A percentile compares a stretch with the other conserved stretches of the same genome.
Conservation (phyloP, 257 asterid species). For the Phtheirospermum japonicum region DNA sequence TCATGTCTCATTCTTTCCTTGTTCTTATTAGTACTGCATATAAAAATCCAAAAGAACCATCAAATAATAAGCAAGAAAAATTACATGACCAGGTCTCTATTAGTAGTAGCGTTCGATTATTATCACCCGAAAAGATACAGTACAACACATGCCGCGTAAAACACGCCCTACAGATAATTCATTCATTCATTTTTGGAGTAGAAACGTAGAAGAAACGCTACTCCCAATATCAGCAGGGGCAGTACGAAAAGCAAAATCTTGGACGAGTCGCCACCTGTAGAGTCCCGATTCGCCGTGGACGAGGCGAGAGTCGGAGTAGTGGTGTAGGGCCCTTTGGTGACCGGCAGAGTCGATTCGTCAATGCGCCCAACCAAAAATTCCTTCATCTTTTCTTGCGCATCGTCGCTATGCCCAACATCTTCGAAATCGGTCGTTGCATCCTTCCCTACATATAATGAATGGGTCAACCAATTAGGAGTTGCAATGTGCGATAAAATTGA, state of each 20-base stretch:
- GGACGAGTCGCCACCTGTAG: constrained; percentile 26
- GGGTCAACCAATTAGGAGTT: not conserved
- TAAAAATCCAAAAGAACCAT: no score
- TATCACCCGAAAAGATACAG: not conserved
- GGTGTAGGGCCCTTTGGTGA: not conserved
- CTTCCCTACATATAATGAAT: constrained; percentile 37
- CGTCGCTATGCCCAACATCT: constrained; percentile 61
- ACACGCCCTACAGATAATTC: no score
- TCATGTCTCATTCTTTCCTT: no score
- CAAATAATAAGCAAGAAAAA: no score
- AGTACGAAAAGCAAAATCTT: constrained; percentile 40
- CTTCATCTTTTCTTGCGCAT: constrained; percentile 44
- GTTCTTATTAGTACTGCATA: no score
- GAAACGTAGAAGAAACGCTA: constrained; percentile 44
- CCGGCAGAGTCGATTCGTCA: constrained; percentile 50
- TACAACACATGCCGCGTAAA: not conserved
- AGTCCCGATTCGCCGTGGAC: constrained; percentile 20
- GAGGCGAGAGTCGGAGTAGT: constrained; percentile 13
- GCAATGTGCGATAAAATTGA: not conserved
- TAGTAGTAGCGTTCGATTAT: not conserved
- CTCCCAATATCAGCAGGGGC: constrained; percentile 46
- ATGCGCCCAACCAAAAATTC: constrained; percentile 45
- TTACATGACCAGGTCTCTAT: no score
- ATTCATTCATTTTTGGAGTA: constrained; percentile 32
- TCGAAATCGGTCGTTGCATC: constrained; percentile 66